A percentile compares a stretch with the other conserved stretches of the same genome.
phyloP scores from a whole-genome alignment of 1,284 basidiomycete genomes.

The Ceraceosorus bombacis region DNA sequence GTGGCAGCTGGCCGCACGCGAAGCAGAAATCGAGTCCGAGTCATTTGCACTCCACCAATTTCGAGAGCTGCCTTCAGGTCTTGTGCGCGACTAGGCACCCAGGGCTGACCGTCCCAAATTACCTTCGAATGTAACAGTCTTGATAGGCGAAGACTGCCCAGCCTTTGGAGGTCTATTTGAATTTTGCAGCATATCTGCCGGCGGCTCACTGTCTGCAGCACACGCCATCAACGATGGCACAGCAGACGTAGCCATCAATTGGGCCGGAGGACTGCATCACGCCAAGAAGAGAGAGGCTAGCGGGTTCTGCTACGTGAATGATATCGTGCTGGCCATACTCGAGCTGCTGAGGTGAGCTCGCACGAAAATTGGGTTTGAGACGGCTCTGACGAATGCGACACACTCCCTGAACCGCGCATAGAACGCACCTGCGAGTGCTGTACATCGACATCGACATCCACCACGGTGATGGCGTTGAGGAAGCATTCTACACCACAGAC shows the following conservation, averaged over 20 bases:
- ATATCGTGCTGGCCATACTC: slow-evolving; percentile 51
- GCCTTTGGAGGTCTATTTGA: slow-evolving; percentile 94
- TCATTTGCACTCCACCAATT: not conserved
- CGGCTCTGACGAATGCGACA: not conserved
- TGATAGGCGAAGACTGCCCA: slow-evolving; percentile 81
- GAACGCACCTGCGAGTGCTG: slow-evolving; percentile 67
- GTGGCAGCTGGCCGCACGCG: too few relatives aligned
- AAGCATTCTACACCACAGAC: slow-evolving; percentile 96
- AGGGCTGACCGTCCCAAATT: too few relatives aligned
- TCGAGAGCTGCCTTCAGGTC: not conserved
- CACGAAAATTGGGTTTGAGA: too few relatives aligned
- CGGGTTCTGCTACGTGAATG: slow-evolving; percentile 96
- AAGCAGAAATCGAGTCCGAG: not conserved
- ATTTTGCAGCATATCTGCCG: slow-evolving; percentile 92
- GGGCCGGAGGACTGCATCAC: slow-evolving; percentile 95
- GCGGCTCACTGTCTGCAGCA: slow-evolving; percentile 73
- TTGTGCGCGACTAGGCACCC: too few relatives aligned
- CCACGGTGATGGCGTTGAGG: slow-evolving; percentile 96
- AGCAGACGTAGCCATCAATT: slow-evolving; percentile 92
- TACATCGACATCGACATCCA: slow-evolving; percentile 99
- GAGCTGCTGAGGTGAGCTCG: slow-evolving; percentile 34
- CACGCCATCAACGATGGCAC: slow-evolving; percentile 70
- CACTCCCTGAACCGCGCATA: not conserved
- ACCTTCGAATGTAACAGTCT: slow-evolving; percentile 11
- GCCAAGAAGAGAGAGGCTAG: slow-evolving; percentile 95